These are phyloP conservation scores for Solanum arcanum DNA, from an alignment of 257 asterid genomes.

Conservation along the genomic window DNA sequence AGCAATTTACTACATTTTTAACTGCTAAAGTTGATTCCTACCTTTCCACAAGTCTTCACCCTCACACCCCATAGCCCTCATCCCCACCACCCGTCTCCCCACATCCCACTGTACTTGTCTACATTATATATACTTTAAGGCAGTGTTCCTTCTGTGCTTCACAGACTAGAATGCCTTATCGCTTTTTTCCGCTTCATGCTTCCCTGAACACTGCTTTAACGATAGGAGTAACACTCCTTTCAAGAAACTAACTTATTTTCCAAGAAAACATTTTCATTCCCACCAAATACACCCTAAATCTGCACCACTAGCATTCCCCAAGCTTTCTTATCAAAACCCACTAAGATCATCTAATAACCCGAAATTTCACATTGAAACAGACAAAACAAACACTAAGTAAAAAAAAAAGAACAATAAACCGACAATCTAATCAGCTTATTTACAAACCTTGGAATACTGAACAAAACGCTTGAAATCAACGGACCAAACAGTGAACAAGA, in stretches of 20 bases:
- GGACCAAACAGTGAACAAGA: conserved; percentile 92
- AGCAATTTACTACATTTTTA: not conserved
- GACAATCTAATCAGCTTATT: not conserved
- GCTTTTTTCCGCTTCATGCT: no score
- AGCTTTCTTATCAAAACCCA: not conserved
- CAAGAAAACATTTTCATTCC: not conserved
- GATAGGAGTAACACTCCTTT: not conserved
- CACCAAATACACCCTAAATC: not conserved
- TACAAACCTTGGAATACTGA: conserved; percentile 62
- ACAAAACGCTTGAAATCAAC: conserved; percentile 79
- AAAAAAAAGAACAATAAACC: not conserved
- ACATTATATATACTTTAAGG: no score
- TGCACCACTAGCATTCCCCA: not conserved
- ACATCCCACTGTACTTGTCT: not conserved
- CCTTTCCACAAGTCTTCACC: not conserved
- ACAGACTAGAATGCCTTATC: no score
- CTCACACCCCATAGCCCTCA: not conserved
- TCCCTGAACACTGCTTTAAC: no score
- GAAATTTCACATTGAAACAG: not conserved
- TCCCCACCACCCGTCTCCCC: not conserved
- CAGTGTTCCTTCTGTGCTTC: no score
- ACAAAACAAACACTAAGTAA: not conserved
- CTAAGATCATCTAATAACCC: not conserved
- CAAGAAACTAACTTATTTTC: not conserved
- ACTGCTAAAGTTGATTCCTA: not conserved